phyloP scores from a whole-genome alignment of 257 asterid genomes.

The Catharanthus roseus region DNA sequence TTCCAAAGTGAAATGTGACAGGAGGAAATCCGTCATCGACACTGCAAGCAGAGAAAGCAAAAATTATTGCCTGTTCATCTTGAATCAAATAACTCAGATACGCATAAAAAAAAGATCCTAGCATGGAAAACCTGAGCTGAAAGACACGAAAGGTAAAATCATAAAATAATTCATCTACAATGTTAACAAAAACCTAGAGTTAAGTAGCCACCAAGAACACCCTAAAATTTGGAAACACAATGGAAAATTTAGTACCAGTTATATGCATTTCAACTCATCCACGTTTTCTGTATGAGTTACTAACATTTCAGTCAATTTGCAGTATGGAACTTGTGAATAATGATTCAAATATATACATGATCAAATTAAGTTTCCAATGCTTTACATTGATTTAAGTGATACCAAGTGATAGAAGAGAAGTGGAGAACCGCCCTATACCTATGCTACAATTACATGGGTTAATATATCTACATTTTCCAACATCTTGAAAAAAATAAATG shows the following conservation, averaged over 20 bases:
- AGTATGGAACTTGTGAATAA: not conserved
- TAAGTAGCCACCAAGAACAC: not conserved
- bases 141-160: not conserved
- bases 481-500: too few species aligned
- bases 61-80: constrained; percentile 8
- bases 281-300: not conserved
- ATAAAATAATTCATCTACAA: not conserved
- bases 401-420: not conserved
- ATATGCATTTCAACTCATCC: not conserved
- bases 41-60: constrained; percentile 48
- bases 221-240: not conserved
- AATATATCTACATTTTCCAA: not conserved
- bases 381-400: not conserved
- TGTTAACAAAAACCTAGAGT: not conserved
- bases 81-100: not conserved
- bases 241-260: not conserved
- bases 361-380: not conserved
- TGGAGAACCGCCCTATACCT: not conserved
- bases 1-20: constrained; percentile 81
- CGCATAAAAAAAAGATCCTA: not conserved
- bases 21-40: constrained; percentile 90
- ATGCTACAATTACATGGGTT: not conserved
- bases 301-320: not conserved
- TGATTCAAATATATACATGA: not conserved
- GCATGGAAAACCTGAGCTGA: not conserved